phyloP scores from a whole-genome alignment of 1,284 basidiomycete species.

The Butyriboletus appendiculatus region DNA sequence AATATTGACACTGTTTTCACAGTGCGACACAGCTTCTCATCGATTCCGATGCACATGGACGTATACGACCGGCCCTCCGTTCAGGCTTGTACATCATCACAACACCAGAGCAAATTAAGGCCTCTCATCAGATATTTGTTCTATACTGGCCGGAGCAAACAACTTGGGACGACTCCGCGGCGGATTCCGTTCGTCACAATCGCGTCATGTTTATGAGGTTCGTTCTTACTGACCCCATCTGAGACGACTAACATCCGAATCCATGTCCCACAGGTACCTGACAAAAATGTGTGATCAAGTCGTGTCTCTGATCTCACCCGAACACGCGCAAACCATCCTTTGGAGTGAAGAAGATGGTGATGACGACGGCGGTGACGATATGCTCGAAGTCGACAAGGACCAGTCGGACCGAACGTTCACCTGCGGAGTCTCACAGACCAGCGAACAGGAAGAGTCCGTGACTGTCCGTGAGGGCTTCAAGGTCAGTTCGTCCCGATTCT shows the following conservation, averaged over 20 bases:
- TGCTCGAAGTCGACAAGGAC: slow-evolving; percentile 36
- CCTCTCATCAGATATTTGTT: slow-evolving; percentile 40
- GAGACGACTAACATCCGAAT: background rate
- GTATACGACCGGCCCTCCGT: slow-evolving; percentile 38
- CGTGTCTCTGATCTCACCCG: slow-evolving; percentile 46
- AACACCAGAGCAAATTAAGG: slow-evolving; percentile 3
- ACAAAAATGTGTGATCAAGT: slow-evolving; percentile 58
- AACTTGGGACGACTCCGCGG: slow-evolving; percentile 57
- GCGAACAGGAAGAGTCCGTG: slow-evolving; percentile 58
- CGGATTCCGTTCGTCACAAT: slow-evolving; percentile 48
- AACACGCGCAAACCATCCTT: slow-evolving; percentile 44
- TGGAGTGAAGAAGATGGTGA: slow-evolving; percentile 45
- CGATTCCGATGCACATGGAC: slow-evolving; percentile 19
- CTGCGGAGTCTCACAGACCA: slow-evolving; percentile 57
- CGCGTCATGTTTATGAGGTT: slow-evolving; percentile 64
- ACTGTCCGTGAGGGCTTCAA: slow-evolving; percentile 42
- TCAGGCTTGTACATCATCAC: slow-evolving; percentile 53
- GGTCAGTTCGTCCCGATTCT: slow-evolving; percentile 25
- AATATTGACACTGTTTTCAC: background rate
- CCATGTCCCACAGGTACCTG: slow-evolving; percentile 44
- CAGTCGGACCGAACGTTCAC: slow-evolving; percentile 49
- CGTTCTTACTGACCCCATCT: background rate
- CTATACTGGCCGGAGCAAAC: slow-evolving; percentile 63
- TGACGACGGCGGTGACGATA: slow-evolving; percentile 27
- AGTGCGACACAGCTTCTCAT: slow-evolving; percentile 25